A percentile compares a stretch with the other conserved stretches of the same genome.
Conservation (phyloP, 192 early-diverging fungal species). For the Podila clonocystis region DNA sequence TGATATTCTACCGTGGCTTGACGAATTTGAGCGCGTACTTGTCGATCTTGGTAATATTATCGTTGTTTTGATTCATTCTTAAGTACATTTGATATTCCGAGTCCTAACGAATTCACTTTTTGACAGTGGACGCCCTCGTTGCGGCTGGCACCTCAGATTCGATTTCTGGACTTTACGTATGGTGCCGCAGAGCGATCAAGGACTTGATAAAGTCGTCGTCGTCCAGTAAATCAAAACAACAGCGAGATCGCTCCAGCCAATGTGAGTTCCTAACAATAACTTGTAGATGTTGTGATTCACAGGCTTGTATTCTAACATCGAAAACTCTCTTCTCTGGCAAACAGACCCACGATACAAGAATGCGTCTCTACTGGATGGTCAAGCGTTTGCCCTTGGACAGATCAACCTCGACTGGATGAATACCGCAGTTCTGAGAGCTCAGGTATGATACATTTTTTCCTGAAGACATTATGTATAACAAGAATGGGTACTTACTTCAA, state of each 20-base stretch:
- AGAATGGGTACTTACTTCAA: too few species aligned
- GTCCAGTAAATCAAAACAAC: constrained; percentile 29
- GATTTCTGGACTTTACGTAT: constrained; percentile 51
- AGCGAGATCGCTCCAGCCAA: constrained; percentile 39
- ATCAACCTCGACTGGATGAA: constrained; percentile 47
- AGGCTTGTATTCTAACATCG: not conserved
- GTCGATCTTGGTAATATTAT: constrained; percentile 44
- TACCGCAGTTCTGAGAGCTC: constrained; percentile 25
- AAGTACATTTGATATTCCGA: not conserved
- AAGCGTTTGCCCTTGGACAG: constrained; percentile 31
- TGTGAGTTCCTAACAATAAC: constrained; percentile 5
- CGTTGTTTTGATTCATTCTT: not conserved
- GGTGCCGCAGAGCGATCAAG: constrained; percentile 48
- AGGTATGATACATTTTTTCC: constrained; percentile 9
- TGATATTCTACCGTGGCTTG: constrained; percentile 37
- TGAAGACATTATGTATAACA: too few species aligned
- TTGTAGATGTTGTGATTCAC: not conserved
- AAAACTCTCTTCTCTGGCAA: too few species aligned
- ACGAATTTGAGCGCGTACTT: constrained; percentile 53
- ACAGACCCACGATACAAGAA: constrained; percentile 40
- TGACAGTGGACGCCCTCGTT: constrained; percentile 40
- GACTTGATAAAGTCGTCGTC: constrained; percentile 30
- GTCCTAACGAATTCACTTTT: not conserved
- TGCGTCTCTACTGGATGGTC: constrained; percentile 30
- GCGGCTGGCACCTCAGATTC: constrained; percentile 32